A percentile compares a stretch with the other conserved stretches of the same genome.
These are phyloP conservation scores for Nothophoma quercina DNA, from an alignment of 2,329 filamentous ascomycete species.

Conservation along the genomic window DNA sequence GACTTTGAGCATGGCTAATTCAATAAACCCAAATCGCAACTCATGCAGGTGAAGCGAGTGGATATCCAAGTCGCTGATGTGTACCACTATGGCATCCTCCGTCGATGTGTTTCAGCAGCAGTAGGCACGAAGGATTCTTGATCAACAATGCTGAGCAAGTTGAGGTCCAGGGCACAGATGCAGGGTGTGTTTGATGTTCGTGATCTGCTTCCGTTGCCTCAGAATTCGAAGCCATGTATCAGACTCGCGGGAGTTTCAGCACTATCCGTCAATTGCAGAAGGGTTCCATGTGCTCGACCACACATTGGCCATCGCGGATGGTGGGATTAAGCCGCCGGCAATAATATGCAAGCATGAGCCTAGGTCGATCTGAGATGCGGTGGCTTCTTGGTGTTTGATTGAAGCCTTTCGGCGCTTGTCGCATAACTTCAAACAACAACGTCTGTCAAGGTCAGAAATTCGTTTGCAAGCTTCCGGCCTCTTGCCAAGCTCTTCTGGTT, in stretches of 20 bases:
- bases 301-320: constrained; percentile 20
- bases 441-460: constrained; percentile 1
- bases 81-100: background rate
- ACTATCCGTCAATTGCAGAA: constrained; percentile 36
- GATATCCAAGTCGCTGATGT: background rate
- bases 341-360: constrained; percentile 14
- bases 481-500: constrained; percentile 21
- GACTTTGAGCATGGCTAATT: background rate
- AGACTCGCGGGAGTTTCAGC: constrained; percentile 46
- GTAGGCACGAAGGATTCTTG: background rate
- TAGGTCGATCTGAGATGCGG: constrained; percentile 16
- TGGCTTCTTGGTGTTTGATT: constrained; percentile 1
- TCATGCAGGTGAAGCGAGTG: constrained; percentile 10
- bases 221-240: constrained; percentile 43
- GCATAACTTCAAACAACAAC: constrained; percentile 5
- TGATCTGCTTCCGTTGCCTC: constrained; percentile 45
- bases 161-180: constrained; percentile 18
- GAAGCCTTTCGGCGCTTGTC: constrained; percentile 15
- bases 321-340: constrained; percentile 28
- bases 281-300: constrained; percentile 20
- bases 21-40: constrained; percentile 4
- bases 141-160: constrained; percentile 4
- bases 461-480: constrained; percentile 3
- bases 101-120: constrained; percentile 7
- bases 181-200: constrained; percentile 37